These are phyloP conservation scores for Dillenia turbinata DNA, from an alignment of 164 flowering plant species.

Conservation along the genomic window DNA sequence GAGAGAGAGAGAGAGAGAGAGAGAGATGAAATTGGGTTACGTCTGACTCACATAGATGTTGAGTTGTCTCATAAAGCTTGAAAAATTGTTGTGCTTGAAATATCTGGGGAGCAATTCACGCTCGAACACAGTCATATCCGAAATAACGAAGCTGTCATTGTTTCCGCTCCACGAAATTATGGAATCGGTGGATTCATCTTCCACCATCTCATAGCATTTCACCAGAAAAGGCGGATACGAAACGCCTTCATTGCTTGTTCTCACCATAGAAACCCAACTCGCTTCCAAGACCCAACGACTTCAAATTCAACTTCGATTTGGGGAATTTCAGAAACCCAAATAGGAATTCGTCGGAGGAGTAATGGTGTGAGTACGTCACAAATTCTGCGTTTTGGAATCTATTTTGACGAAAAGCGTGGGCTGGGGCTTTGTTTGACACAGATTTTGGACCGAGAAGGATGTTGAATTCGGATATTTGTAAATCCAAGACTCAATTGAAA, in stretches of 20 bases:
- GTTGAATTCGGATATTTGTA: no score
- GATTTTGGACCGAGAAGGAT: no score
- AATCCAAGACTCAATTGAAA: no score
- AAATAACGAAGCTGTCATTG: constrained; percentile 35
- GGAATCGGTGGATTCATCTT: constrained; percentile 29
- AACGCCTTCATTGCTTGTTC: constrained; percentile 10
- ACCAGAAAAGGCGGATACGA: constrained; percentile 38
- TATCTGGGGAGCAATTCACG: constrained; percentile 38
- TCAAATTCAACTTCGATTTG: no score
- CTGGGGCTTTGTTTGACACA: no score
- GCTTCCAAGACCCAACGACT: no score
- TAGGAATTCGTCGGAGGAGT: no score
- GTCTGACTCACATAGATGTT: constrained; percentile 42
- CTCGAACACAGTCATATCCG: constrained; percentile 36
- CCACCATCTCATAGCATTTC: constrained; percentile 57
- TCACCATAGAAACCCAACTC: constrained; percentile 21
- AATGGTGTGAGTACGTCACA: no score
- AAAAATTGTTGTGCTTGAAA: constrained; percentile 55
- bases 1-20: background rate
- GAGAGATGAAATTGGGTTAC: background rate
- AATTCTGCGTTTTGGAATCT: no score
- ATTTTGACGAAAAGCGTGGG: no score
- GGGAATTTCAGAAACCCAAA: no score
- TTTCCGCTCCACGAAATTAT: constrained; percentile 42
- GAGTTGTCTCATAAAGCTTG: constrained; percentile 66